Base-by-base conservation (phyloP, 371 early-diverging fungal species). In the Haplosporangium sp. region DNA sequence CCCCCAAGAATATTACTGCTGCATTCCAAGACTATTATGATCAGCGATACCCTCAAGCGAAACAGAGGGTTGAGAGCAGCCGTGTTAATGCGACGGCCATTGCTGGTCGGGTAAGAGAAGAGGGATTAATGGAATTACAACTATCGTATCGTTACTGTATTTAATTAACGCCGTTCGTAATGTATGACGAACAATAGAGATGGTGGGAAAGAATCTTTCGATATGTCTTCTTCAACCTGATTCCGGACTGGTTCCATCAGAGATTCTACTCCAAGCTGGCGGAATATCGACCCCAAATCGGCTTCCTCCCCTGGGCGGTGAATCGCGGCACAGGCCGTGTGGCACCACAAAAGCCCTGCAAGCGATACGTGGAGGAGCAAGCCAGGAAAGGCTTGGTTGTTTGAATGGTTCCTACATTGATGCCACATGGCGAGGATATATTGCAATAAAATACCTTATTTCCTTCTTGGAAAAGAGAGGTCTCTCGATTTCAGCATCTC, bases 11-110 rank as follows among this genome's bases (percentile, higher is more conserved):
- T 51, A 64, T 74, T 38, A 53, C 48, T 2, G 37, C 55, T 18
- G 74, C 74, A 0, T 64, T 74, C 10, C 36, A 59, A 9, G 61
- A 60, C 13, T 74, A 62, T 48, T 58, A 59, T 46, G 64, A 57
- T 5, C 64, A 74, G 42, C 50, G 74, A 21, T 53, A 59, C 29
- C 43, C 59, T 5, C 61, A 60, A 12, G 74, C 64, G 42, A n/a
- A 59, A 14, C 37, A 16, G 12, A 69, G 69, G 42, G 58, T 69
- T 38, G 40, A 61, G 6, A 16, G 56, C 12, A 64, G 64, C 16
- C 64, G 64, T 46, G 12, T 68, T 23, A 54, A 52, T 37, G 74
- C 61, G 36, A 69, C 51, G 41, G 56, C 69, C 57, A 64, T 69
- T 10, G 54, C 53, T 47, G 74, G 74, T 18, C 71, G 64, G 47